Conservation (phyloP, 2,329 filamentous ascomycete species). For the Malbranchea cinnamomea region DNA sequence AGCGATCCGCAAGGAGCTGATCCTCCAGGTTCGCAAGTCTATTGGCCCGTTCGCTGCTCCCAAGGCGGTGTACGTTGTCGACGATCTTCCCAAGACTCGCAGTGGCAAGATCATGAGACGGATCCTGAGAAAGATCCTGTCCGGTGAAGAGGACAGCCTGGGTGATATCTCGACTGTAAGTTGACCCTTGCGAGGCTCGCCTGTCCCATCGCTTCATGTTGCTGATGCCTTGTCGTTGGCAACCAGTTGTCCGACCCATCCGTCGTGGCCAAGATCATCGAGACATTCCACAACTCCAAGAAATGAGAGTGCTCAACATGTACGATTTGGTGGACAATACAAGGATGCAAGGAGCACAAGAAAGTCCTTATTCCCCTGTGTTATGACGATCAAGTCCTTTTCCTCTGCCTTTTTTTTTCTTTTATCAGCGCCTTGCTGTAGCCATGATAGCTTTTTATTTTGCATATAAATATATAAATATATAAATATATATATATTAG, state of each 20-base stretch:
- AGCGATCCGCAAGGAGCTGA: conserved; percentile 78
- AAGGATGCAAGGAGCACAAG: no score
- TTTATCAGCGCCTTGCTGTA: no score
- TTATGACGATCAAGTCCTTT: no score
- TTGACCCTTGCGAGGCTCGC: conserved; percentile 13
- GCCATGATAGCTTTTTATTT: no score
- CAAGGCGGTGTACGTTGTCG: conserved; percentile 80
- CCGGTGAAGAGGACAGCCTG: conserved; percentile 91
- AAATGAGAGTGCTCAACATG: no score
- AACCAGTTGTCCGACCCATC: conserved; percentile 69
- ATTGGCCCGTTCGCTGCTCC: conserved; percentile 96
- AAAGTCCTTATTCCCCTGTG: no score
- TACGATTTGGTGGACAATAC: no score
- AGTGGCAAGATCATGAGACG: conserved; percentile 98
- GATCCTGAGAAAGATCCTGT: conserved; percentile 91
- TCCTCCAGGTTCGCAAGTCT: conserved; percentile 88
- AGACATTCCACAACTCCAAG: conserved; percentile 47
- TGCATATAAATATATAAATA: no score
- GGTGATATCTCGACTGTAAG: conserved; percentile 84
- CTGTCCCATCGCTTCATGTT: neutral
- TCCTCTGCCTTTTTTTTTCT: no score
- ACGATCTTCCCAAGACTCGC: conserved; percentile 90
- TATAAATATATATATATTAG: no score
- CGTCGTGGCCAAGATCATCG: conserved; percentile 82
- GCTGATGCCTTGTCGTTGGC: conserved; percentile 2